These are phyloP conservation scores for Metschnikowia henanensis DNA, from an alignment of 805 yeast genomes.

Conservation along the genomic window DNA sequence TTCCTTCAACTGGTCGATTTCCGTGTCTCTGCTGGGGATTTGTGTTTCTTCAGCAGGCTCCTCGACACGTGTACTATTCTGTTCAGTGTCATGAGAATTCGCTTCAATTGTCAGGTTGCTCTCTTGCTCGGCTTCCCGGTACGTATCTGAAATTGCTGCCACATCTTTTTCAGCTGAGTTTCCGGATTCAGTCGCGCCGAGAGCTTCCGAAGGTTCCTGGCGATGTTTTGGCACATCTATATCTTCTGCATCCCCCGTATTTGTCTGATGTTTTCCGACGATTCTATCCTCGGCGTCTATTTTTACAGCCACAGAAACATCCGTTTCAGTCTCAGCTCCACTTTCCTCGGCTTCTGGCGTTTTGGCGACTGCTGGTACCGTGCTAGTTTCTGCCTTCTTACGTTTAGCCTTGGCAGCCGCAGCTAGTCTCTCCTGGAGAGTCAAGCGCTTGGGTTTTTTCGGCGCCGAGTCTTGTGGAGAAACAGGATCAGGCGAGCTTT, in stretches of 20 bases:
- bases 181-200: too few species aligned
- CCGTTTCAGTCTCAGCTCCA: neutral
- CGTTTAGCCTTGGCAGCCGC: slow-evolving; percentile 63
- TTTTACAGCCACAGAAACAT: neutral
- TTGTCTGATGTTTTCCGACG: too few species aligned
- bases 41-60: neutral
- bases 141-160: too few species aligned
- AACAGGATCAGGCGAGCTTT: slow-evolving; percentile 4
- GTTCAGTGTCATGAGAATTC: too few species aligned
- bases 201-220: too few species aligned
- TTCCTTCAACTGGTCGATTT: neutral
- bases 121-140: too few species aligned
- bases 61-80: neutral
- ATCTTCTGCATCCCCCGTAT: too few species aligned
- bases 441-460: slow-evolving; percentile 55
- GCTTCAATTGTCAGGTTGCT: too few species aligned
- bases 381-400: slow-evolving; percentile 17
- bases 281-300: neutral
- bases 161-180: too few species aligned
- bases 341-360: neutral
- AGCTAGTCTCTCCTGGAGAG: slow-evolving; percentile 84
- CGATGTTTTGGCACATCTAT: too few species aligned
- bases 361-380: neutral
- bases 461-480: slow-evolving; percentile 1
- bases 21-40: neutral